These are phyloP conservation scores for Rhododendron simsii DNA, from an alignment of 148 eudicot genomes.

Conservation along the genomic window DNA sequence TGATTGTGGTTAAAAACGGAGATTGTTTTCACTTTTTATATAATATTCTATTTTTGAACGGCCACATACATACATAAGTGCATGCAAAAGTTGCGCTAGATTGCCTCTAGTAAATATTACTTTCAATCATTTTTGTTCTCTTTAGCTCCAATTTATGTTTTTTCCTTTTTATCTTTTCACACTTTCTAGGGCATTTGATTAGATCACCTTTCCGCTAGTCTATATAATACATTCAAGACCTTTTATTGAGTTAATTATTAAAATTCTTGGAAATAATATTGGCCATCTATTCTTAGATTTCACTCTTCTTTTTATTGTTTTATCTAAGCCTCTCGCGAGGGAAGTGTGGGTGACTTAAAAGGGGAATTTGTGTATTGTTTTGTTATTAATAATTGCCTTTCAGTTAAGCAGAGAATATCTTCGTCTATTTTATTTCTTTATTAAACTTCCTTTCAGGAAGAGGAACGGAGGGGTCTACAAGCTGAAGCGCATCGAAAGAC, in stretches of 20 bases:
- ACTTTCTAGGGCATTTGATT: background rate
- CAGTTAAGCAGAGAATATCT: background rate
- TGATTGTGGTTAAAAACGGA: background rate
- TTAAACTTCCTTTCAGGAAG: constrained; percentile 41
- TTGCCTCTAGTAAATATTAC: background rate
- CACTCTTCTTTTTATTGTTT: background rate
- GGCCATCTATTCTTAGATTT: background rate
- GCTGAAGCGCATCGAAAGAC: constrained; percentile 17
- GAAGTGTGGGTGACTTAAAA: background rate
- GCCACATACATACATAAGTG: background rate
- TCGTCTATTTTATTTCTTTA: background rate
- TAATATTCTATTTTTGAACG: background rate
- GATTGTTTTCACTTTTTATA: background rate
- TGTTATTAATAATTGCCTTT: background rate
- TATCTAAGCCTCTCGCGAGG: background rate
- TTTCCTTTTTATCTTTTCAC: background rate
- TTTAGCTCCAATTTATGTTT: background rate
- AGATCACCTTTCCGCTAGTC: background rate
- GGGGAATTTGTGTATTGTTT: background rate
- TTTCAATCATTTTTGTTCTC: background rate
- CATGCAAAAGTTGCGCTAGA: background rate
- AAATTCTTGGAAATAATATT: background rate
- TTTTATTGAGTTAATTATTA: background rate
- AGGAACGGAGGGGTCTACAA: constrained; percentile 51
- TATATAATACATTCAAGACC: background rate